Conservation (phyloP, 2,329 filamentous ascomycete genomes). For the Trichoderma asperellum region DNA sequence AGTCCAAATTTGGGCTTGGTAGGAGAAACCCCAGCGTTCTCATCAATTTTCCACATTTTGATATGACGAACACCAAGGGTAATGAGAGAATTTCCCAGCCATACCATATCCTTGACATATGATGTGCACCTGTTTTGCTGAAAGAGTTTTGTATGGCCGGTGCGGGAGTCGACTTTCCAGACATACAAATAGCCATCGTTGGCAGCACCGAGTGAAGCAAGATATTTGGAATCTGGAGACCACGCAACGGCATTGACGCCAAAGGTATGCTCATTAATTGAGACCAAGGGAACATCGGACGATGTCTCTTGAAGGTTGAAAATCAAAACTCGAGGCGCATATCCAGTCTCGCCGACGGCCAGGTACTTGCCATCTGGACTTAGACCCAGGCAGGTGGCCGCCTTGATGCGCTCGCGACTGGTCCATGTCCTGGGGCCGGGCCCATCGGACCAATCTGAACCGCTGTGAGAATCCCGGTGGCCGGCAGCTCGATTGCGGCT, state of each 20-base stretch:
- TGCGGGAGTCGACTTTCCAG: conserved; percentile 84
- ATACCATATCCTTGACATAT: conserved; percentile 81
- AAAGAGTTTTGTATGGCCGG: conserved; percentile 77
- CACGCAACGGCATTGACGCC: conserved; percentile 89
- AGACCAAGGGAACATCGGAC: conserved; percentile 79
- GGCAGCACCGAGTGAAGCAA: conserved; percentile 84
- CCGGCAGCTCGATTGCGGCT: conserved; percentile 59
- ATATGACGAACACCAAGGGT: conserved; percentile 90
- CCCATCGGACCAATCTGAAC: conserved; percentile 64
- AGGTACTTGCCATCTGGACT: conserved; percentile 86
- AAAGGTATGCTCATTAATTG: conserved; percentile 85
- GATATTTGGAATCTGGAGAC: conserved; percentile 81
- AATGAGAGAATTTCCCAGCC: conserved; percentile 82
- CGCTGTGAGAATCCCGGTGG: conserved; percentile 54
- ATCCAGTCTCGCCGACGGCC: conserved; percentile 93
- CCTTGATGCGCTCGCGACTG: conserved; percentile 89
- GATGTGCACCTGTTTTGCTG: conserved; percentile 91
- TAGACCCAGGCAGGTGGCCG: conserved; percentile 86
- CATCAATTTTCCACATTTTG: conserved; percentile 89
- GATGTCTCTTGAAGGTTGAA: conserved; percentile 83
- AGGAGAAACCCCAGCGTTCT: conserved; percentile 62
- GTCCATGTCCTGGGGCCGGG: conserved; percentile 75
- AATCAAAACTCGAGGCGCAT: conserved; percentile 86
- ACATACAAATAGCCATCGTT: conserved; percentile 95
- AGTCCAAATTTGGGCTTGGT: conserved; percentile 61